These are phyloP conservation scores for Tilletia caries DNA, from an alignment of 1,284 basidiomycete species.

Conservation along the genomic window DNA sequence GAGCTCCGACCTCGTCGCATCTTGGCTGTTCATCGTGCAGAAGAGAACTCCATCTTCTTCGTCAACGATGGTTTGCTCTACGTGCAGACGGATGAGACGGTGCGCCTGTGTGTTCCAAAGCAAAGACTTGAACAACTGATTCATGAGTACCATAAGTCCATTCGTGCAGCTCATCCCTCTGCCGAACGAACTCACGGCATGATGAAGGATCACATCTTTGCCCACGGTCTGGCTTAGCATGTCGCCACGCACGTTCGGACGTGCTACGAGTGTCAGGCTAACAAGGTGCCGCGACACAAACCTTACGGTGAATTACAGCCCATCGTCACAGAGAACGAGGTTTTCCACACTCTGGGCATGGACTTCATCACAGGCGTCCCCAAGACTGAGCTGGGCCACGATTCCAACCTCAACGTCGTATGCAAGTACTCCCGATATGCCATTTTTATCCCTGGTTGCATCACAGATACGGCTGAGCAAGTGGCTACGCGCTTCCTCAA, in stretches of 20 bases:
- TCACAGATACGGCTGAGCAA: neutral
- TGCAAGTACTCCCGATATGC: conserved; percentile 16
- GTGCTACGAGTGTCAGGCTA: neutral
- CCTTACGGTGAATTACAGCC: neutral
- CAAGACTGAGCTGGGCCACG: neutral
- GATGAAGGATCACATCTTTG: neutral
- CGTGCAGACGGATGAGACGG: neutral
- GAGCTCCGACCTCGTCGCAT: neutral
- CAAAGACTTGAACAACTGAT: neutral
- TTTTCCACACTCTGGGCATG: neutral
- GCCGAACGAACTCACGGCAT: neutral
- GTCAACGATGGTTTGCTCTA: neutral
- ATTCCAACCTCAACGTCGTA: conserved; percentile 17
- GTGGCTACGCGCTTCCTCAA: neutral
- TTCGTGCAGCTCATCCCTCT: neutral
- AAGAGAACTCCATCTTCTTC: neutral
- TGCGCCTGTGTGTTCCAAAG: neutral
- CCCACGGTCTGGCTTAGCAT: neutral
- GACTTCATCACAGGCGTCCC: neutral
- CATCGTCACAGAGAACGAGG: neutral
- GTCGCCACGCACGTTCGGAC: neutral
- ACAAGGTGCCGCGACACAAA: neutral
- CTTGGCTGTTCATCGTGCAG: neutral
- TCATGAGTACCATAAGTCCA: neutral
- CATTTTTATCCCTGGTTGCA: conserved; percentile 17